Percentiles rank a stretch among this genome's conserved stretches.
phyloP scores from a whole-genome alignment of 108 stramenopile genomes.

The Nitzschia sp. region DNA sequence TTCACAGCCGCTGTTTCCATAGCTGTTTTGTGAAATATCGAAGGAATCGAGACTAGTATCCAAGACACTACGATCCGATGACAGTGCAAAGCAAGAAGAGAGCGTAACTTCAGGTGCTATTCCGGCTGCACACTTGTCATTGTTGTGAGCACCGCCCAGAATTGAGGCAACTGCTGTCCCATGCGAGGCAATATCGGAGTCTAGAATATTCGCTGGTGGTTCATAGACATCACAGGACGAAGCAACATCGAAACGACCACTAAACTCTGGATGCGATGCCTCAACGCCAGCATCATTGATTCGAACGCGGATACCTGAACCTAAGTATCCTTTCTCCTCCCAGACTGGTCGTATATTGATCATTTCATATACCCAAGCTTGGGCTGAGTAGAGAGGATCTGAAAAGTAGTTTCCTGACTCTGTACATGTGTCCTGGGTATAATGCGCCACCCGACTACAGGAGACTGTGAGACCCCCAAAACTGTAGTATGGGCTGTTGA shows the following conservation, averaged over 20 bases:
- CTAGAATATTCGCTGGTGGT: neutral
- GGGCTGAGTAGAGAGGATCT: slow-evolving; percentile 29
- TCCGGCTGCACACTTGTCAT: slow-evolving; percentile 25
- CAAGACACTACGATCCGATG: neutral
- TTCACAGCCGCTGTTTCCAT: slow-evolving; percentile 4
- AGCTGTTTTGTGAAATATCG: slow-evolving; percentile 17
- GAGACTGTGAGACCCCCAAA: neutral
- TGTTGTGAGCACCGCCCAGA: slow-evolving; percentile 19
- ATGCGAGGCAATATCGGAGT: neutral
- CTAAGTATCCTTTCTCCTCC: slow-evolving; percentile 20
- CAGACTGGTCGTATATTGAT: slow-evolving; percentile 36
- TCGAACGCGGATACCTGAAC: slow-evolving; percentile 32
- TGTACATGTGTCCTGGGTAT: slow-evolving; percentile 2
- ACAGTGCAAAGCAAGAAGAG: slow-evolving; percentile 14
- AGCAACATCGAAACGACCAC: slow-evolving; percentile 26
- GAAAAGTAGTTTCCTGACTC: slow-evolving; percentile 2
- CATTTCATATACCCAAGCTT: slow-evolving; percentile 37
- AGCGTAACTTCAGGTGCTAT: slow-evolving; percentile 28
- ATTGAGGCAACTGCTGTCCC: slow-evolving; percentile 24
- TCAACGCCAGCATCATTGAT: slow-evolving; percentile 49
- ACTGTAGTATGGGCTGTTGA: slow-evolving; percentile 13
- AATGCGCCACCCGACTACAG: slow-evolving; percentile 4
- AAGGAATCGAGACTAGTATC: neutral
- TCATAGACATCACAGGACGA: slow-evolving; percentile 28
- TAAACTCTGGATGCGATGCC: slow-evolving; percentile 31